Evolutionary conservation across 2,329 filamentous ascomycete genomes (phyloP).

Genomic region (Arachnopeziza araneosa): DNA sequence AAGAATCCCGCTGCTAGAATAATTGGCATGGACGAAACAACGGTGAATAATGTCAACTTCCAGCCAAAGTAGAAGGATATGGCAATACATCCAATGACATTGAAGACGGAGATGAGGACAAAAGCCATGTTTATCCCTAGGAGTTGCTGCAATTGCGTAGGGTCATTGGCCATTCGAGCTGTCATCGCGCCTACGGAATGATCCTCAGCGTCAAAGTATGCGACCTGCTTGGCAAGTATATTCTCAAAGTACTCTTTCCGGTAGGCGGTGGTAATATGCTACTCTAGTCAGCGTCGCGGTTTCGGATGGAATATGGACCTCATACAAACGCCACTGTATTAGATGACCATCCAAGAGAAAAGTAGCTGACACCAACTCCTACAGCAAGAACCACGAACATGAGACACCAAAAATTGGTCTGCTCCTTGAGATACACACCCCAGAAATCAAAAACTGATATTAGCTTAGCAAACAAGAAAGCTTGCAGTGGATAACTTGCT

Average conservation of each 20-base stretch:
- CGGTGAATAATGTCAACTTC: conserved; percentile 66
- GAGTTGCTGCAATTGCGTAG: conserved; percentile 45
- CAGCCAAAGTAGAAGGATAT: conserved; percentile 70
- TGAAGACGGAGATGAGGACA: conserved; percentile 57
- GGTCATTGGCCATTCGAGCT: conserved; percentile 41
- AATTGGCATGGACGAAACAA: conserved; percentile 52
- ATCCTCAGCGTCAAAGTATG: conserved; percentile 38
- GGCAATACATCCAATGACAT: conserved; percentile 55
- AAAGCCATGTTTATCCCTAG: conserved; percentile 47
- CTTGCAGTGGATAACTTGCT: conserved; percentile 26
- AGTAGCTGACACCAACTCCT: conserved; percentile 33
- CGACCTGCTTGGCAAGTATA: conserved; percentile 38
- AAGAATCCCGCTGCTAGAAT: conserved; percentile 41
- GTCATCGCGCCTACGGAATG: conserved; percentile 44
- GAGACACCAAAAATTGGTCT: conserved; percentile 42
- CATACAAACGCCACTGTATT: conserved; percentile 35
- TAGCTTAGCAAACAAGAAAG: conserved; percentile 31
- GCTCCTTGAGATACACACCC: conserved; percentile 17
- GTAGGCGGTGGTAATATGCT: conserved; percentile 33
- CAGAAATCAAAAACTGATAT: conserved; percentile 25
- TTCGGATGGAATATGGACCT: neutral
- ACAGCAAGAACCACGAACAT: conserved; percentile 44
- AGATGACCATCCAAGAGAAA: conserved; percentile 31
- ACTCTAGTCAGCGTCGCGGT: conserved; percentile 1
- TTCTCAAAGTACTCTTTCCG: conserved; percentile 41